phyloP scores from a whole-genome alignment of 257 asterid species.

The Solanum dulcamara region DNA sequence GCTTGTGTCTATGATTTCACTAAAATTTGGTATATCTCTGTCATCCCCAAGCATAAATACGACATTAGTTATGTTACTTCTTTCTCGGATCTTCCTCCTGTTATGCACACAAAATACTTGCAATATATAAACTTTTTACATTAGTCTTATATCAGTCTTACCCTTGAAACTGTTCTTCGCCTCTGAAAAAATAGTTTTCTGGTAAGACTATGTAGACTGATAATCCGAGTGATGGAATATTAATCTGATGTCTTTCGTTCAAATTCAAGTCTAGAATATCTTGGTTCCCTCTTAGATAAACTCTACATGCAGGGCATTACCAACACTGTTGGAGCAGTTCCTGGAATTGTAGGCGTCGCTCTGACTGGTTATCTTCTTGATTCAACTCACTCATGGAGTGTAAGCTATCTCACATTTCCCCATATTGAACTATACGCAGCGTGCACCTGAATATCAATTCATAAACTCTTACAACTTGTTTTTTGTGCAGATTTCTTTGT shows the following conservation, averaged over 20 bases:
- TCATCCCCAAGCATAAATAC: background rate
- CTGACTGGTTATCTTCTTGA: constrained; percentile 93
- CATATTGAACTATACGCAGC: background rate
- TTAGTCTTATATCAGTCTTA: background rate
- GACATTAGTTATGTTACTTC: background rate
- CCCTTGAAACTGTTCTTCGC: background rate
- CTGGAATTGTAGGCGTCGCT: constrained; percentile 90
- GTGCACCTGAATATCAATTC: background rate
- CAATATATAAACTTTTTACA: background rate
- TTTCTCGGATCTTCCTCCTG: background rate
- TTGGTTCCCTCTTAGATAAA: background rate
- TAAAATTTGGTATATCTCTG: background rate
- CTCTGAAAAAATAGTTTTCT: background rate
- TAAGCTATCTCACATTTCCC: constrained; percentile 20
- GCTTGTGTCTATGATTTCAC: background rate
- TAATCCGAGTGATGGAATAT: background rate
- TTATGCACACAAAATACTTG: background rate
- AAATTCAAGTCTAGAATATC: background rate
- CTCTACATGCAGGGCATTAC: constrained; percentile 70
- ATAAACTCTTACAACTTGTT: background rate
- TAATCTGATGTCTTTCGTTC: background rate
- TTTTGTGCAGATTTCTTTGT: constrained; percentile 54
- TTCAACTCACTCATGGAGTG: constrained; percentile 96
- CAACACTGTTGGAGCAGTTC: constrained; percentile 91
- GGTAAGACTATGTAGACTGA: background rate